Base-by-base conservation (phyloP, 2,329 filamentous ascomycete genomes). In the Ceratocystis papillata region DNA sequence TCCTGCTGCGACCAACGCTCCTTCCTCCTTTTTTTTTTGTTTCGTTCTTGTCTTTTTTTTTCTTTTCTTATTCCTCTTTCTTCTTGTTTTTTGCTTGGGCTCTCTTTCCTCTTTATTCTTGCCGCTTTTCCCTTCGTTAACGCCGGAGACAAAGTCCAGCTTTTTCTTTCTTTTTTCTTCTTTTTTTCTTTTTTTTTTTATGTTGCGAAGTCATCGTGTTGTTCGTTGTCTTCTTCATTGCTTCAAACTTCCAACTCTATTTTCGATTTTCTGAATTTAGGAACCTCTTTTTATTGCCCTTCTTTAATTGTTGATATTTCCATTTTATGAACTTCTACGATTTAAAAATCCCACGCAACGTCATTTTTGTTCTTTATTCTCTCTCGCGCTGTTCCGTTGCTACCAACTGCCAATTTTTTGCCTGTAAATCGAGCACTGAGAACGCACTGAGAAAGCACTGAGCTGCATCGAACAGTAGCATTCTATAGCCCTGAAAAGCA, bases 221-320 rank as follows among this genome's bases (percentile, higher is more conserved):
- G 22, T 20, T 57, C 28, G 17, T 48, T 45, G 50, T 64, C 37
- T 60, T 66, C 44, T 45, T 15, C n/a, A 44, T 12, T 63, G 28
- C 44, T 63, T 59, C 12, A 33, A 53, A 25, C 48, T 37, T 45
- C 17, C 48, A 55, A 67, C 69, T 69, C 64, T 67, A 67, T 68
- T 69, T 62, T 65, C 55, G 28, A 68, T 67, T 67, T 67, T 57
- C 64, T 68, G 69, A 72, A 69, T 65, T 67, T 67, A 33, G 66
- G 68, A 69, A 62, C 4, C n/a, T 53, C 20, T 30, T 28, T 57
- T 57, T 62, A 22, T 62, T 45, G 33, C 8, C 59, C 30, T 44
- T 62, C 30, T 33, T 57, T 33, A 57, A 57, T 57, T 57, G 53
- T 33, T 17, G 28, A 57, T 57, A 57, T 57, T 62, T 44, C 8